Evolutionary conservation across 1,284 basidiomycete genomes (phyloP), one percentile per base, ranked within the genome.

Genomic region (Apiotrichum porosum): DNA sequence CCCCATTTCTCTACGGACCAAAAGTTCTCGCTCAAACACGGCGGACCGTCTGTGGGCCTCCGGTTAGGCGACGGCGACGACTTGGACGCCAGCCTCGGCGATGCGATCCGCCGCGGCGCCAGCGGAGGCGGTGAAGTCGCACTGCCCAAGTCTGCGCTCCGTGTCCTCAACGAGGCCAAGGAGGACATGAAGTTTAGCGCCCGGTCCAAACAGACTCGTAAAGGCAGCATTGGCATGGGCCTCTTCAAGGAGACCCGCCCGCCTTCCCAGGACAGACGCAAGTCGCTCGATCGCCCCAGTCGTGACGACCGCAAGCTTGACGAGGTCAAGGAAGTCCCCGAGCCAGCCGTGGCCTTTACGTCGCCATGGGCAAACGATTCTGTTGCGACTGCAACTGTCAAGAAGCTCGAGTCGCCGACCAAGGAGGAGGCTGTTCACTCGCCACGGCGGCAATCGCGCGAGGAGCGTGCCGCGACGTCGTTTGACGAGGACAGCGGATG

Each of bases 201-300:
- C n/a, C 31, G 44, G 22, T 58, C 58, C 17, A 73, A 74, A 50
- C 63, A 66, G 22, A 72, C 70, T 8, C 55, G 73, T 33, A 75
- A 75, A 54, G 72, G 68, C 34, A 70, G 67, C 52, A 66, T 75
- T 35, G 73, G 72, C 3, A 69, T 75, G 67, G 73, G 73, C n/a
- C 44, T 75, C 39, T 75, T 75, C 61, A 69, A 66, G 48, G 72
- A 74, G 58, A 61, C 61, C 32, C 46, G 52, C 33, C 57, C 49
- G 34, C 21, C 42, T 22, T 43, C 42, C 32, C 19, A 17, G 19
- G 28, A 47, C 13, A 19, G 22, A 9, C 36, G 35, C 12, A 26
- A 22, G 18, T 33, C 40, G 3, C n/a, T 17, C n/a, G 47, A 48
- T 8, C 47, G 40, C 3, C n/a, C 14, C 9, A 18, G 12, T 9